A percentile compares a stretch with the other conserved stretches of the same genome.
phyloP scores from a whole-genome alignment of 164 flowering plant species.

The Amborella trichopoda region DNA sequence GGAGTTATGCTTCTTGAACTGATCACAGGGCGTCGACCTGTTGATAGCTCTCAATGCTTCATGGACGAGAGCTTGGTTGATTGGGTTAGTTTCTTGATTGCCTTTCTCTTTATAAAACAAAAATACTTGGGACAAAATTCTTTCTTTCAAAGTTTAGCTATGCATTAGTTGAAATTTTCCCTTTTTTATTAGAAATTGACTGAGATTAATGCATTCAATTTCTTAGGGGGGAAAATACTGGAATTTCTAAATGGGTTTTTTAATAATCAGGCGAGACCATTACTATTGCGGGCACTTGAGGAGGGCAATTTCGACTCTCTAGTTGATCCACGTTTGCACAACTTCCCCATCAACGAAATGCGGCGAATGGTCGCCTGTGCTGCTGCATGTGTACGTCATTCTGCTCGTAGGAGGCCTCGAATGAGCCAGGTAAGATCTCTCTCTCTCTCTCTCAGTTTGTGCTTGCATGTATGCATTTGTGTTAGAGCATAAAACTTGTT shows the following conservation, averaged over 20 bases:
- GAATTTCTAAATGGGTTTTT: not conserved
- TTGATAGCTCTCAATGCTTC: constrained; percentile 35
- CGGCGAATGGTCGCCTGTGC: constrained; percentile 84
- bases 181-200: too few species aligned
- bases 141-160: too few species aligned
- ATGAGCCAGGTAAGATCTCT: constrained; percentile 95
- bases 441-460: too few species aligned
- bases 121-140: too few species aligned
- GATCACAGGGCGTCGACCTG: constrained; percentile 81
- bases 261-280: constrained; percentile 70
- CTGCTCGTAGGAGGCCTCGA: constrained; percentile 72
- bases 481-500: too few species aligned
- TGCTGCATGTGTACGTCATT: constrained; percentile 85
- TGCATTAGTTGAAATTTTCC: too few species aligned
- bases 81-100: constrained; percentile 52
- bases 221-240: too few species aligned
- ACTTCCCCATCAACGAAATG: constrained; percentile 55
- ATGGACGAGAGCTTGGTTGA: constrained; percentile 83
- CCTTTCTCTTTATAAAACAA: not conserved
- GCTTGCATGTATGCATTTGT: too few species aligned
- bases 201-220: too few species aligned
- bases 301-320: constrained; percentile 58
- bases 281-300: constrained; percentile 58
- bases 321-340: constrained; percentile 45
- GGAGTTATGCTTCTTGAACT: constrained; percentile 92